These are phyloP conservation scores for Clausena lansium DNA, from an alignment of 345 rosid genomes.

Conservation along the genomic window DNA sequence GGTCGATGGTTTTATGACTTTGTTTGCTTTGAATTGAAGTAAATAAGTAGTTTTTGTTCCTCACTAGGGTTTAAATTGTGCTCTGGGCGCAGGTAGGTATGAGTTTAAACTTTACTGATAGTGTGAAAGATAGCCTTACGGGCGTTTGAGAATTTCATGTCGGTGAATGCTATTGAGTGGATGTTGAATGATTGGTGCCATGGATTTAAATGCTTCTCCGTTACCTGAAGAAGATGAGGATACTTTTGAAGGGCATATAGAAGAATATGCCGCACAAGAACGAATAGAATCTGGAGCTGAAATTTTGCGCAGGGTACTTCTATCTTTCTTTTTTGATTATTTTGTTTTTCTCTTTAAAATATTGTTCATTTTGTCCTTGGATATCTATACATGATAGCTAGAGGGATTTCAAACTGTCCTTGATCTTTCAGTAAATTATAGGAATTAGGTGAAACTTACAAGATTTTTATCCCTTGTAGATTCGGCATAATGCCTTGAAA, in stretches of 20 bases:
- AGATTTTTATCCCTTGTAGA: neutral
- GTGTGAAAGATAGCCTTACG: neutral
- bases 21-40: neutral
- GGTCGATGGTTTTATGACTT: neutral
- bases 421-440: neutral
- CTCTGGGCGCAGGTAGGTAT: neutral
- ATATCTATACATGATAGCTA: neutral
- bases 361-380: neutral
- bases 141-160: conserved; percentile 2
- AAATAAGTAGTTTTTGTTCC: neutral
- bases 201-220: conserved; percentile 79
- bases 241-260: conserved; percentile 42
- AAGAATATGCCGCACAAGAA: conserved; percentile 46
- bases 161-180: conserved; percentile 28
- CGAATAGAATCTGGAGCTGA: conserved; percentile 62
- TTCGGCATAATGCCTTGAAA: neutral
- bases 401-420: neutral
- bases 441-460: neutral
- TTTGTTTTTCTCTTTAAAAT: neutral
- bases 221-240: conserved; percentile 83
- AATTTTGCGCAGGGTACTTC: conserved; percentile 62
- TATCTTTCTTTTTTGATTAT: neutral
- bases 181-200: conserved; percentile 68
- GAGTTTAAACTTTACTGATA: neutral
- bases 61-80: neutral